Evolutionary conservation across 164 flowering plant genomes (phyloP).

Genomic region (Berberis thunbergii): DNA sequence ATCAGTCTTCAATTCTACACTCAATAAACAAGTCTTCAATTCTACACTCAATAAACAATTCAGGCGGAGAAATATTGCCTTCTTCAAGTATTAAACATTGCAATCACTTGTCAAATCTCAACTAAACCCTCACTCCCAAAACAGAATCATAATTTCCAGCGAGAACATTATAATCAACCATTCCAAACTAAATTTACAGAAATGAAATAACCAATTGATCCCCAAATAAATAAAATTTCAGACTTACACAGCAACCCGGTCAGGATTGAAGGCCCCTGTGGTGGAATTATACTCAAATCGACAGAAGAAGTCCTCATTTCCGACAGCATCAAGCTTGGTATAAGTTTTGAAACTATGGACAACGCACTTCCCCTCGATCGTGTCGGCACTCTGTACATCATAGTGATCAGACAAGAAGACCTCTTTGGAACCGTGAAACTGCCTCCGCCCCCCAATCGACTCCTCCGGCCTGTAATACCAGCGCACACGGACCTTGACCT

Average conservation of each 20-base stretch:
- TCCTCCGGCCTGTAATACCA: slow-evolving; percentile 94
- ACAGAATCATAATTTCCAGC: neutral
- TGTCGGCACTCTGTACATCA: slow-evolving; percentile 65
- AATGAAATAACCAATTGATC: slow-evolving; percentile 4
- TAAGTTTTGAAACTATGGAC: slow-evolving; percentile 73
- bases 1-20: too few species aligned
- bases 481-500: slow-evolving; percentile 49
- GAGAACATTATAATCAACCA: neutral
- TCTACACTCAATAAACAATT: too few species aligned
- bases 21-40: too few species aligned
- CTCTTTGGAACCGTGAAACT: slow-evolving; percentile 77
- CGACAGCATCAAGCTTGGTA: slow-evolving; percentile 67
- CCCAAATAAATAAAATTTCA: neutral
- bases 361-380: slow-evolving; percentile 73
- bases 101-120: neutral
- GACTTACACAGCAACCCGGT: slow-evolving; percentile 74
- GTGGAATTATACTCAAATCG: slow-evolving; percentile 72
- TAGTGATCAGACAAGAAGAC: slow-evolving; percentile 66
- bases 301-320: slow-evolving; percentile 69
- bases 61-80: too few species aligned
- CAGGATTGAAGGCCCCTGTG: slow-evolving; percentile 71
- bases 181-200: neutral
- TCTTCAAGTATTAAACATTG: too few species aligned
- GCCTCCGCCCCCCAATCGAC: slow-evolving; percentile 71
- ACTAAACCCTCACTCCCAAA: neutral